Percentiles rank a stretch among this genome's conserved stretches.
Evolutionary conservation across 2,329 filamentous ascomycete species (phyloP).

Genomic region (Camillea tinctor): DNA sequence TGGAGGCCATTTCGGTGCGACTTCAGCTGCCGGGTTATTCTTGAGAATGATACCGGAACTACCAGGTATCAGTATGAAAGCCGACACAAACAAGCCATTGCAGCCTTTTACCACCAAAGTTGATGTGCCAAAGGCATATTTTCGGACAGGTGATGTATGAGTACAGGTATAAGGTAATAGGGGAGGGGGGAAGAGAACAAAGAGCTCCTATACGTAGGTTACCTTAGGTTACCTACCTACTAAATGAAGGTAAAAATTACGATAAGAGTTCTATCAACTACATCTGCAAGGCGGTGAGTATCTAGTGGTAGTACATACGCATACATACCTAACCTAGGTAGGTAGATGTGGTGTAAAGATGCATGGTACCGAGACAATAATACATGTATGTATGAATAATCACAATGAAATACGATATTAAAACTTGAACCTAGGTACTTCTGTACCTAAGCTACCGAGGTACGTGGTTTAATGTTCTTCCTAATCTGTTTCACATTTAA

Average conservation of each 20-base stretch:
- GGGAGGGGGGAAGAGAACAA: background rate
- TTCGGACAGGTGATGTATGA: slow-evolving; percentile 11
- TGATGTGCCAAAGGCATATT: slow-evolving; percentile 25
- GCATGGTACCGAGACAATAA: background rate
- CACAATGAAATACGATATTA: background rate
- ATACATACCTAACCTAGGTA: too few relatives aligned
- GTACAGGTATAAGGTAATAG: background rate
- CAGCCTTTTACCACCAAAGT: slow-evolving; percentile 30
- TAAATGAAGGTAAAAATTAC: too few relatives aligned
- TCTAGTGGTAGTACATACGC: too few relatives aligned
- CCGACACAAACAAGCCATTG: background rate
- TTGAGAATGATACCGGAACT: slow-evolving; percentile 29
- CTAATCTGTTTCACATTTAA: too few relatives aligned
- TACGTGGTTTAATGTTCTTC: too few relatives aligned
- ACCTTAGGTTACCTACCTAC: too few relatives aligned
- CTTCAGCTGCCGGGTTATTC: slow-evolving; percentile 61
- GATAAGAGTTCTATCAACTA: background rate
- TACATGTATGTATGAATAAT: too few relatives aligned
- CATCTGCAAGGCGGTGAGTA: background rate
- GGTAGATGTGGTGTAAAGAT: background rate
- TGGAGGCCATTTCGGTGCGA: slow-evolving; percentile 56
- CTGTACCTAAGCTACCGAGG: too few relatives aligned
- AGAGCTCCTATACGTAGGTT: background rate
- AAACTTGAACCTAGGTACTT: too few relatives aligned
- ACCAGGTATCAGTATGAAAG: background rate